Evolutionary conservation across 257 asterid genomes (phyloP), one percentile per base, ranked within the genome.

Genomic region (Henckelia pumila): DNA sequence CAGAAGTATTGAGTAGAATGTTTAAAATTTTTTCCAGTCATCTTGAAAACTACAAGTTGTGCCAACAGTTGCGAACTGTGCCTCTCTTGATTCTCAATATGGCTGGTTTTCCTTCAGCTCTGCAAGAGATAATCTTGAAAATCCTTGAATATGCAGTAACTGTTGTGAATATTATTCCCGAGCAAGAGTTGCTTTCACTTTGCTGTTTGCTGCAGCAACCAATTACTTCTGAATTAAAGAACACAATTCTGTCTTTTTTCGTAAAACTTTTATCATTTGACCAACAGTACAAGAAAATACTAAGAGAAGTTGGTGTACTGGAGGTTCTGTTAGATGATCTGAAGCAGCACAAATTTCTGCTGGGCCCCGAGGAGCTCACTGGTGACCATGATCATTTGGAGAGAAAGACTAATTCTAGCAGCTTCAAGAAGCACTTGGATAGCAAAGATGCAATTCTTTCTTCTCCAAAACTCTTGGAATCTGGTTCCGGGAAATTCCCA

Each of bases 141-240:
- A 91, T 94, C 83, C 98, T 94, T 47, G 99, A 94, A 79, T 94
- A 88, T 78, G 96, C 95, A 14, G 98, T 89, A 74, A 91, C 96
- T 59, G 98, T 94, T 68, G 96, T 94, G 75, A 94, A 91, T 84
- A 83, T 93, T 71, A 74, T 94, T 73, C 99, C 98, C 40, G 99
- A 94, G 70, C 97, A 94, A 81, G 99, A 94, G 79, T 83, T 94
- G 78, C 98, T 94, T 75, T 89, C 98, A 68, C 89, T 94, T 68
- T 89, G 99, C 80, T 91, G 97, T 79, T 80, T 94, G 69, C 83
- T 94, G 79, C 99, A 91, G 82, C 99, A 91, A 75, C 95, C 95
- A 79, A 82, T 87, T 66, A 74, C 96, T 66, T 79, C 95, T 25
- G 92, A 84, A 52, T 76, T 91, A 70, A 94, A 91, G 84, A 89